Evolutionary conservation across 805 yeast species (phyloP).

Genomic region (Metschnikowia rubicola): DNA sequence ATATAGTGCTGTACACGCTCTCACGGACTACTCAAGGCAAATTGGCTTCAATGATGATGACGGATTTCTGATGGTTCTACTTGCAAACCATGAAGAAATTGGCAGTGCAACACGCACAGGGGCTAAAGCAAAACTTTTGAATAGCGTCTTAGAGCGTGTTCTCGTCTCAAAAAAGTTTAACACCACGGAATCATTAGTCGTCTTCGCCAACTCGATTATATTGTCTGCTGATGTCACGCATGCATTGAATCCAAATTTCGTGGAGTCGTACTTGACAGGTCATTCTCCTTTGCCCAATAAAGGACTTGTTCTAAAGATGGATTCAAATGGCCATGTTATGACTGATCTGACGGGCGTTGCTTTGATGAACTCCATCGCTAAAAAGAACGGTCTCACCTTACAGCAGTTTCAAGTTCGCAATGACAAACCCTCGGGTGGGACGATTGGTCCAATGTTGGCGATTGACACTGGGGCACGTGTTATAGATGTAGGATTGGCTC

Average conservation of each 20-base stretch:
- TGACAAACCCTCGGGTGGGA: slow-evolving; percentile 40
- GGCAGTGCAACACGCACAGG: slow-evolving; percentile 41
- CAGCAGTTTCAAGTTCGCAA: slow-evolving; percentile 41
- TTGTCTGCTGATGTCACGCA: slow-evolving; percentile 45
- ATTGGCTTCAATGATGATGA: slow-evolving; percentile 19
- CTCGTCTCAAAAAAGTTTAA: slow-evolving; percentile 2
- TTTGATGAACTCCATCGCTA: slow-evolving; percentile 26
- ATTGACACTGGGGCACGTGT: slow-evolving; percentile 34
- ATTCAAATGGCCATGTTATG: slow-evolving; percentile 36
- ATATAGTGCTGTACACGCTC: slow-evolving; percentile 33
- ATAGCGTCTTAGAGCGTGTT: slow-evolving; percentile 19
- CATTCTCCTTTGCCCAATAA: slow-evolving; percentile 38
- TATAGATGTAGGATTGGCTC: slow-evolving; percentile 41
- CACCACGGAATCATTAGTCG: slow-evolving; percentile 9
- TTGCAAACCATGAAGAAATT: slow-evolving; percentile 42
- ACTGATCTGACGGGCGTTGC: slow-evolving; percentile 33
- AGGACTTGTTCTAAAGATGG: slow-evolving; percentile 37
- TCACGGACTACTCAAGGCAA: slow-evolving; percentile 18
- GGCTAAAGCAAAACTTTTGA: slow-evolving; percentile 34
- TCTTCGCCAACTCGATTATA: slow-evolving; percentile 31
- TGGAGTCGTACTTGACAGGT: slow-evolving; percentile 26
- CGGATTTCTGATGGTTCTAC: slow-evolving; percentile 31
- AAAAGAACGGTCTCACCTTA: slow-evolving; percentile 22
- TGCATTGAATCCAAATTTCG: slow-evolving; percentile 40
- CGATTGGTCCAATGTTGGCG: slow-evolving; percentile 42